Conservation (phyloP, 1,284 basidiomycete species). For the Naganishia albida region DNA sequence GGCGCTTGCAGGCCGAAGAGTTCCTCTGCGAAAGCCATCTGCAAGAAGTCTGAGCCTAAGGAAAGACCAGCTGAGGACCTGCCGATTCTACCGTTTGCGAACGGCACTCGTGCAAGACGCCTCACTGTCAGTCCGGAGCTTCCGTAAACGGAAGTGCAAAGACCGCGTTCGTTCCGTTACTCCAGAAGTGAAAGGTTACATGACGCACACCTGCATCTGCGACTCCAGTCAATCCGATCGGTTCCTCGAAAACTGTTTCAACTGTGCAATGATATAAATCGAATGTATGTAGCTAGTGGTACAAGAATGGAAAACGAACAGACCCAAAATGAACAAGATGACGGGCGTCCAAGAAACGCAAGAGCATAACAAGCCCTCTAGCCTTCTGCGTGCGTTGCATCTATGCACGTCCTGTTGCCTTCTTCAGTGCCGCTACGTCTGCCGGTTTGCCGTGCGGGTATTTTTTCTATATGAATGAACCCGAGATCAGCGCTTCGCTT, state of each 20-base stretch:
- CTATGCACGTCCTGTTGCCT: conserved; percentile 23
- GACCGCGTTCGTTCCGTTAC: no score
- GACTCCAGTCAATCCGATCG: no score
- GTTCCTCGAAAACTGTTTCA: no score
- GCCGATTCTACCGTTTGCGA: not conserved
- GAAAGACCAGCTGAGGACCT: not conserved
- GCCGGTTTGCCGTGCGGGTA: conserved; percentile 35
- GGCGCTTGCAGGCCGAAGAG: not conserved
- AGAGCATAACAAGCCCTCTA: not conserved
- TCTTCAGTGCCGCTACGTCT: conserved; percentile 27
- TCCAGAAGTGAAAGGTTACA: no score
- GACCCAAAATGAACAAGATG: conserved; percentile 16
- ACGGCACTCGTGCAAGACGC: conserved; percentile 1
- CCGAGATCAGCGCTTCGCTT: not conserved
- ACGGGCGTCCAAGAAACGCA: not conserved
- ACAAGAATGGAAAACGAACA: not conserved
- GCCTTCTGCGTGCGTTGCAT: not conserved
- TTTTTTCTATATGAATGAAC: conserved; percentile 19
- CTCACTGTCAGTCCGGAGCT: conserved; percentile 22
- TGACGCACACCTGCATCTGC: no score
- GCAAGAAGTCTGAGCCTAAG: not conserved
- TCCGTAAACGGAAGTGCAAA: not conserved
- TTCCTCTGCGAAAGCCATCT: not conserved
- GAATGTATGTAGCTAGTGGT: conserved; percentile 9
- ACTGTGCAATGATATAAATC: conserved; percentile 11